Conservation (phyloP, 768 basidiomycete species). For the Filobasidium floriforme region DNA sequence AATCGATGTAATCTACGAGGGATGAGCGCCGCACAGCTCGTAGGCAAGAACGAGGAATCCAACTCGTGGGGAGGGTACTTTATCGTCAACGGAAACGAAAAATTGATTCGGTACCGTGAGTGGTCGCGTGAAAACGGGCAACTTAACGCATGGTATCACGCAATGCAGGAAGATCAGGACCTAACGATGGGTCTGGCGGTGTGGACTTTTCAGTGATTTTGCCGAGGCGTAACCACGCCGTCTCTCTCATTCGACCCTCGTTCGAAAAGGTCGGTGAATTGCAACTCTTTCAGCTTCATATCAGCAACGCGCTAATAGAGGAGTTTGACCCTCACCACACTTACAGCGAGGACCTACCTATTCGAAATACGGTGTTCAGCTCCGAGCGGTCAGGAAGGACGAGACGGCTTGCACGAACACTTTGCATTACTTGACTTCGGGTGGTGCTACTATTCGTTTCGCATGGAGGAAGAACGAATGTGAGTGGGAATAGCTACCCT, state of each 20-base stretch:
- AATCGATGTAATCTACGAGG: conserved; percentile 82
- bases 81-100: conserved; percentile 96
- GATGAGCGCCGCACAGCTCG: conserved; percentile 77
- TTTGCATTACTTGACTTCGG: conserved; percentile 94
- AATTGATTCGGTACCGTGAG: conserved; percentile 74
- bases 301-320: not conserved
- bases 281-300: not conserved
- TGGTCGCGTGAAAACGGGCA: no score
- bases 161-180: not conserved
- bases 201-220: conserved; percentile 55
- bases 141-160: no score
- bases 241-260: conserved; percentile 80
- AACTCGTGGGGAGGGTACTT: conserved; percentile 99
- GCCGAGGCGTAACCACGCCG: conserved; percentile 89
- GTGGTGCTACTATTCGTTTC: conserved; percentile 92
- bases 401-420: conserved; percentile 90
- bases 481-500: conserved; percentile 49
- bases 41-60: conserved; percentile 85
- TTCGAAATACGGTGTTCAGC: conserved; percentile 87
- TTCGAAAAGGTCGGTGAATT: conserved; percentile 49
- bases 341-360: conserved; percentile 85
- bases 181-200: conserved; percentile 28
- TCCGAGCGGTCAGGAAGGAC: conserved; percentile 87
- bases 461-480: conserved; percentile 95
- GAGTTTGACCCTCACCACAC: conserved; percentile 25